phyloP scores from a whole-genome alignment of 306 rosid genomes.

The Begonia peltatifolia region DNA sequence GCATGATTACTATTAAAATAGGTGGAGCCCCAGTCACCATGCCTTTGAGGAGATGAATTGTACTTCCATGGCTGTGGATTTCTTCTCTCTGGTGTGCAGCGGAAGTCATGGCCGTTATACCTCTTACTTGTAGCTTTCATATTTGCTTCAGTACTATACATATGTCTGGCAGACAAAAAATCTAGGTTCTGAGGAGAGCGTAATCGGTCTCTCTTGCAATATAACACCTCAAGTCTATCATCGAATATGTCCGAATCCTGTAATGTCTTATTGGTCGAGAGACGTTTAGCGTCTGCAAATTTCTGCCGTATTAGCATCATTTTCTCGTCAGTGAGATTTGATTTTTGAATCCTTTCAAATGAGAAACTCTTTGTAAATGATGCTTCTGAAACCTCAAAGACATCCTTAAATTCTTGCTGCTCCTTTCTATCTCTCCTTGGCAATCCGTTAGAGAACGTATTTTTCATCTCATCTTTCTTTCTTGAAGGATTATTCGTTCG shows the following conservation, averaged over 20 bases:
- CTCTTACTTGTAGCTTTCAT: conserved; percentile 17
- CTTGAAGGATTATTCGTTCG: conserved; percentile 14
- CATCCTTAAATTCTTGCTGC: conserved; percentile 83
- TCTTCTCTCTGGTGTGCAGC: conserved; percentile 34
- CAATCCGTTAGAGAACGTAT: conserved; percentile 21
- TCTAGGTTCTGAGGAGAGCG: conserved; percentile 68
- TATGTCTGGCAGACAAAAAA: conserved; percentile 67
- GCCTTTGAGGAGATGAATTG: conserved; percentile 32
- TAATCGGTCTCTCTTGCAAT: conserved; percentile 75
- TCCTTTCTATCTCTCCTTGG: conserved; percentile 56
- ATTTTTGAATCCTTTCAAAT: conserved; percentile 18
- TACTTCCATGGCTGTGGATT: conserved; percentile 10
- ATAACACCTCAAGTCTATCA: conserved; percentile 69
- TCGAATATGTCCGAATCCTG: conserved; percentile 61
- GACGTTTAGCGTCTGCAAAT: conserved; percentile 78
- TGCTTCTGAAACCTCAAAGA: conserved; percentile 73
- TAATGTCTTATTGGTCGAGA: conserved; percentile 56
- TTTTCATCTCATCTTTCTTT: conserved; percentile 28
- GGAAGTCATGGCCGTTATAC: conserved; percentile 20
- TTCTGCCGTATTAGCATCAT: conserved; percentile 79
- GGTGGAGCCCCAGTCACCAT: conserved; percentile 24
- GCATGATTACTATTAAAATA: conserved; percentile 33
- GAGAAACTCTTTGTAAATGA: conserved; percentile 46
- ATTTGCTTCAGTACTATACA: conserved; percentile 6
- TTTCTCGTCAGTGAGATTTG: conserved; percentile 44